Evolutionary conservation across 2,329 filamentous ascomycete species (phyloP).

Genomic region (Trichoderma hamatum): DNA sequence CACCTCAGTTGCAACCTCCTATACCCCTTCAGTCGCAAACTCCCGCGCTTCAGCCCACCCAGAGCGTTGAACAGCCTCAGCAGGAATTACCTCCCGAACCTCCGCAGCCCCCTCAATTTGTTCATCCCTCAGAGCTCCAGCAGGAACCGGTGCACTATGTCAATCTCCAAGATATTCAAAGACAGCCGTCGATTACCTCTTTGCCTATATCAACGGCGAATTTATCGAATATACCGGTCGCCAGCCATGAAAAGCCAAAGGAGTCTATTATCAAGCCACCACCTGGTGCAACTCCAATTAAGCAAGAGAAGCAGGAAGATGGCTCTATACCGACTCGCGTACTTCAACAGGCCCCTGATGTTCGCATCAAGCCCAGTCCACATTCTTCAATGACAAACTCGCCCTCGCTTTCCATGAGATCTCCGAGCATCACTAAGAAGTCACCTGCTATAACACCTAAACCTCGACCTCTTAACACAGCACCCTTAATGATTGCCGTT

Average conservation of each 20-base stretch:
- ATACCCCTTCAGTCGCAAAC: background rate
- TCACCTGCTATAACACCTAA: slow-evolving; percentile 48
- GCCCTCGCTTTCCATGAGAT: slow-evolving; percentile 45
- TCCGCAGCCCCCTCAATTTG: slow-evolving; percentile 30
- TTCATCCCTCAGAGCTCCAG: slow-evolving; percentile 31
- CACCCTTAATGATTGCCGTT: slow-evolving; percentile 67
- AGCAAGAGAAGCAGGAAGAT: slow-evolving; percentile 26
- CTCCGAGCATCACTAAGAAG: slow-evolving; percentile 46
- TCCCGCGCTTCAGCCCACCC: slow-evolving; percentile 1
- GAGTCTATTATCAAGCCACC: slow-evolving; percentile 26
- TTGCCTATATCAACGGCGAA: slow-evolving; percentile 34
- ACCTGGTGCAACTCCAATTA: slow-evolving; percentile 16
- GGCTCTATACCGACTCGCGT: slow-evolving; percentile 27
- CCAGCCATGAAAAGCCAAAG: slow-evolving; percentile 17
- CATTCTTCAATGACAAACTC: slow-evolving; percentile 47
- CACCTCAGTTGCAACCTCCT: slow-evolving; percentile 1
- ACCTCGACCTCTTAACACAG: slow-evolving; percentile 51
- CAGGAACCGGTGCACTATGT: slow-evolving; percentile 40
- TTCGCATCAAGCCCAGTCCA: slow-evolving; percentile 42
- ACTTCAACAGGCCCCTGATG: slow-evolving; percentile 23
- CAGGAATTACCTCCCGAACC: slow-evolving; percentile 22
- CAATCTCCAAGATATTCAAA: slow-evolving; percentile 45
- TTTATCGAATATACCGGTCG: background rate
- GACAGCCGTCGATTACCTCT: slow-evolving; percentile 35
- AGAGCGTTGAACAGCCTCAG: slow-evolving; percentile 4